Percentiles rank a stretch among this genome's conserved stretches.
Conservation (phyloP, 106 monocot species). For the Phalaenopsis equestris region DNA sequence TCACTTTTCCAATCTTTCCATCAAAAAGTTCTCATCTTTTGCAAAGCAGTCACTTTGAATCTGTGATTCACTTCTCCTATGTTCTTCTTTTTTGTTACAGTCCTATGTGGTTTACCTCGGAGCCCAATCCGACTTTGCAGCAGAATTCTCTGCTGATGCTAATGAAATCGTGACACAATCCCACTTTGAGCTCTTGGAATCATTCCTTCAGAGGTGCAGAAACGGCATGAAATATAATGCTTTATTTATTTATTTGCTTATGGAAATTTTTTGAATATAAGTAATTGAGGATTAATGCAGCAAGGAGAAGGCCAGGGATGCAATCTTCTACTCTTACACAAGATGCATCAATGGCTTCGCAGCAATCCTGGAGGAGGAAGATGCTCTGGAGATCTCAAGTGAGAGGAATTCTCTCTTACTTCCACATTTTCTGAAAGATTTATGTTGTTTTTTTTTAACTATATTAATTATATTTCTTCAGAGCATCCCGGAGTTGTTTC, state of each 20-base stretch:
- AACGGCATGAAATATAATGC: neutral
- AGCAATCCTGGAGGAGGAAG: conserved; percentile 29
- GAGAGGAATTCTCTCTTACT: neutral
- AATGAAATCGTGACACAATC: conserved; percentile 3
- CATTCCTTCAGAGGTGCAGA: conserved; percentile 15
- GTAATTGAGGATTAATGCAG: conserved; percentile 9
- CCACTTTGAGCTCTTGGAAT: conserved; percentile 23
- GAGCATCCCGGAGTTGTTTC: conserved; percentile 42
- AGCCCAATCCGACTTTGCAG: conserved; percentile 2
- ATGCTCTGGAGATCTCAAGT: conserved; percentile 26
- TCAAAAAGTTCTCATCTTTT: neutral
- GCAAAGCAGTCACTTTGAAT: neutral
- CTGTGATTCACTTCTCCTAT: neutral
- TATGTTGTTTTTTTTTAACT: neutral
- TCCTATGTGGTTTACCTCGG: conserved; percentile 23
- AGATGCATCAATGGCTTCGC: conserved; percentile 31
- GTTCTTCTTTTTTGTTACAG: neutral
- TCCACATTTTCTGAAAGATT: neutral
- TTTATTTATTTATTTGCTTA: neutral
- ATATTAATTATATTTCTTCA: neutral
- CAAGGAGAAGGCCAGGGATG: conserved; percentile 24
- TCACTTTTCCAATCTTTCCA: neutral
- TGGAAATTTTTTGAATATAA: neutral
- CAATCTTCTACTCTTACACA: conserved; percentile 35
- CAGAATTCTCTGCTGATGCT: conserved; percentile 1